Conservation (phyloP, 768 basidiomycete genomes). For the Tricholoma sp. region DNA sequence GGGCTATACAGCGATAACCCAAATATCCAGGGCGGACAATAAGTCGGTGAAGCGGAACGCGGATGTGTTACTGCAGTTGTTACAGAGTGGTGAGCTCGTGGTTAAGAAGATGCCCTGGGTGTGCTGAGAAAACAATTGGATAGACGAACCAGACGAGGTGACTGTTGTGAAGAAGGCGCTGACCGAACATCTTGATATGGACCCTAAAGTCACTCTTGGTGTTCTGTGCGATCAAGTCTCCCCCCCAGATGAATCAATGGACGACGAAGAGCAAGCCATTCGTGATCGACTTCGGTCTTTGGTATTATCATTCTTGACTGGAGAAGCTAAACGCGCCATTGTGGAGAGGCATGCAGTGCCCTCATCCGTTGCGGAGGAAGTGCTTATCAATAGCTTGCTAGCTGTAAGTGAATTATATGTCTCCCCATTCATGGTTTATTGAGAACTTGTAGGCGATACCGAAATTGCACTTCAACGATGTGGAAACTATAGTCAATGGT, state of each 20-base stretch:
- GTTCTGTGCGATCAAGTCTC: slow-evolving; percentile 67
- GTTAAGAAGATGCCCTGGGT: not conserved
- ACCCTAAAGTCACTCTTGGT: slow-evolving; percentile 52
- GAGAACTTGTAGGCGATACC: slow-evolving; percentile 39
- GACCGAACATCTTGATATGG: slow-evolving; percentile 58
- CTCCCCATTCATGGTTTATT: slow-evolving; percentile 1
- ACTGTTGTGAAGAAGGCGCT: slow-evolving; percentile 55
- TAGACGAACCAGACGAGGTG: slow-evolving; percentile 67
- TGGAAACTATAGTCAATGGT: slow-evolving; percentile 45
- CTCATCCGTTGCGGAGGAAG: slow-evolving; percentile 41
- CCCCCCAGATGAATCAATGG: slow-evolving; percentile 42
- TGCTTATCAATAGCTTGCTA: slow-evolving; percentile 43
- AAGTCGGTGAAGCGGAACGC: slow-evolving; percentile 68
- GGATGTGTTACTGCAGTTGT: slow-evolving; percentile 68
- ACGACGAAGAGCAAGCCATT: slow-evolving; percentile 54
- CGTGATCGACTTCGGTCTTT: slow-evolving; percentile 53
- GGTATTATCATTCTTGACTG: slow-evolving; percentile 55
- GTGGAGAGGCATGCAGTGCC: slow-evolving; percentile 38
- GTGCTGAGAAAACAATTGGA: slow-evolving; percentile 2
- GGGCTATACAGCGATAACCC: slow-evolving; percentile 59
- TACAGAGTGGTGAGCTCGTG: slow-evolving; percentile 60
- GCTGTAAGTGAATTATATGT: slow-evolving; percentile 32
- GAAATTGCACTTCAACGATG: slow-evolving; percentile 35
- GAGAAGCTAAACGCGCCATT: slow-evolving; percentile 43
- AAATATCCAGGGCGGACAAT: slow-evolving; percentile 37